phyloP scores from a whole-genome alignment of 305 asterid genomes.

The Lippia alba region DNA sequence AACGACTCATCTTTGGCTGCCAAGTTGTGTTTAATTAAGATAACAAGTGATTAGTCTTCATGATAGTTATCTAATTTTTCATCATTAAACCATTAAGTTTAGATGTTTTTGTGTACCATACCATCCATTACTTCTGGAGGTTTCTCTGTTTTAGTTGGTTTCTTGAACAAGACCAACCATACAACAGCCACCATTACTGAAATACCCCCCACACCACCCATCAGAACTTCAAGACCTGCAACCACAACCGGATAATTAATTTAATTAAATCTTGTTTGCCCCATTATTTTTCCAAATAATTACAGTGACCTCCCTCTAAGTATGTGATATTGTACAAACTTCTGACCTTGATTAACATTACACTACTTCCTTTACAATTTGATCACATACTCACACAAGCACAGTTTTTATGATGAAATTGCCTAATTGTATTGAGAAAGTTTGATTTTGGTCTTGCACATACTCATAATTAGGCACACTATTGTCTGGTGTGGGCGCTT shows the following conservation, averaged over 20 bases:
- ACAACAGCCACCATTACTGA: constrained; percentile 32
- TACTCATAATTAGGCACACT: too few species aligned
- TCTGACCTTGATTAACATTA: not conserved
- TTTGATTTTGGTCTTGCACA: too few species aligned
- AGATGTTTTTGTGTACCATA: constrained; percentile 19
- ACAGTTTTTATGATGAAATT: not conserved
- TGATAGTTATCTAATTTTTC: not conserved
- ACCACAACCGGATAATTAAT: not conserved
- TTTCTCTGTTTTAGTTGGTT: constrained; percentile 30
- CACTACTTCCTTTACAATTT: not conserved
- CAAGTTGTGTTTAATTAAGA: constrained; percentile 15
- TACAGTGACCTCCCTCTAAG: not conserved
- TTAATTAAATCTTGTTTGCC: not conserved
- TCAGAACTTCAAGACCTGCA: constrained; percentile 52
- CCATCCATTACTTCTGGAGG: constrained; percentile 42
- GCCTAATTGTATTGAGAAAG: too few species aligned
- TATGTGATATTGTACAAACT: not conserved
- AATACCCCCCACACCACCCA: constrained; percentile 50
- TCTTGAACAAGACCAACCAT: constrained; percentile 41
- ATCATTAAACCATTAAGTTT: constrained; percentile 2
- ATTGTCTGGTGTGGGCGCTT: too few species aligned
- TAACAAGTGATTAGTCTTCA: not conserved
- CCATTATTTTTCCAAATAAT: not conserved
- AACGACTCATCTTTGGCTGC: constrained; percentile 38
- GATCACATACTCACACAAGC: not conserved